Percentiles rank a stretch among this genome's conserved stretches.
Evolutionary conservation across 2,329 filamentous ascomycete genomes (phyloP).

Genomic region (Lachnellula cervina): DNA sequence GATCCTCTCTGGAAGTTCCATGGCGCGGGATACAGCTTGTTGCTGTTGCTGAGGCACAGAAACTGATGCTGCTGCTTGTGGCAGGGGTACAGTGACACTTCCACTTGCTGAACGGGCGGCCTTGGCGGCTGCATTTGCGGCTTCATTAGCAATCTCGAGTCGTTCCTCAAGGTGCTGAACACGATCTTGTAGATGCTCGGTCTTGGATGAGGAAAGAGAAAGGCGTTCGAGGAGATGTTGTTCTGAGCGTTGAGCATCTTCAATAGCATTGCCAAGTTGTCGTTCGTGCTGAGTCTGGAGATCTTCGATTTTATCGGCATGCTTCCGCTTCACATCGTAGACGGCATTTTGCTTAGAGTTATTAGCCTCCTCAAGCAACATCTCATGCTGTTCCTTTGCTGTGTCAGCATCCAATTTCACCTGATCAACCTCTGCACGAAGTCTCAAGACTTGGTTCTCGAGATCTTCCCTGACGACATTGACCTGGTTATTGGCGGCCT

Average conservation of each 20-base stretch:
- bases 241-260: constrained; percentile 79
- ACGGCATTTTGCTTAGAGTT: constrained; percentile 58
- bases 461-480: constrained; percentile 77
- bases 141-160: constrained; percentile 80
- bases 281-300: constrained; percentile 70
- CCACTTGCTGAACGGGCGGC: constrained; percentile 29
- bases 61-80: constrained; percentile 2
- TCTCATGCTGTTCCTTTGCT: constrained; percentile 73
- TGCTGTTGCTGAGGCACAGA: constrained; percentile 1
- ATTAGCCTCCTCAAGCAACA: constrained; percentile 77
- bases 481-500: constrained; percentile 78
- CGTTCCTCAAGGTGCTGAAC: constrained; percentile 83
- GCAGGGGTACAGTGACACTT: not conserved
- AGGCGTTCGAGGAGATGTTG: constrained; percentile 76
- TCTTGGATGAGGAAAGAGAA: constrained; percentile 76
- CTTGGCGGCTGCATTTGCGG: constrained; percentile 51
- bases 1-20: constrained; percentile 72
- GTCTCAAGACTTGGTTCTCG: constrained; percentile 69
- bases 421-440: constrained; percentile 72
- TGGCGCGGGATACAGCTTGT: constrained; percentile 36
- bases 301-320: constrained; percentile 68
- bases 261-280: constrained; percentile 65
- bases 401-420: constrained; percentile 76
- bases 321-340: constrained; percentile 48
- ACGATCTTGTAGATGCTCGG: constrained; percentile 80